A percentile compares a stretch with the other conserved stretches of the same genome.
Conservation (phyloP, 2,329 filamentous ascomycete genomes). For the Sporothrix mexicana region DNA sequence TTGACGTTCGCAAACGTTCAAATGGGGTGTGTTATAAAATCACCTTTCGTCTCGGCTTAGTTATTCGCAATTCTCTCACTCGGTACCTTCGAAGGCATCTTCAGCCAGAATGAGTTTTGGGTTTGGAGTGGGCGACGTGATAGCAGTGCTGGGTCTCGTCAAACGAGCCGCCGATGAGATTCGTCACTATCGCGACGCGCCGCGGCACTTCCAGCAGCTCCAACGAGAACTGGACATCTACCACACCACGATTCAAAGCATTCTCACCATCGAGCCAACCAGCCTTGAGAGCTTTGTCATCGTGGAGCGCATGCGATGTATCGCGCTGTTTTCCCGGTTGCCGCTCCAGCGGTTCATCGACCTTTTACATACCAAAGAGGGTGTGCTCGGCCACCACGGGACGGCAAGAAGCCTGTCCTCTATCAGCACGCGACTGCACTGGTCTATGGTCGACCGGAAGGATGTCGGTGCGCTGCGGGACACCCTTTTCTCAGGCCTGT, state of each 20-base stretch:
- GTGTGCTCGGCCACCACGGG: constrained; percentile 16
- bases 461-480: constrained; percentile 4
- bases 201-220: constrained; percentile 19
- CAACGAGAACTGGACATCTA: background rate
- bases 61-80: background rate
- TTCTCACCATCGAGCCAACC: constrained; percentile 12
- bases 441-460: constrained; percentile 7
- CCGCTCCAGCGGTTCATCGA: constrained; percentile 16
- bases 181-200: constrained; percentile 16
- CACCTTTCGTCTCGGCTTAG: background rate
- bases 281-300: constrained; percentile 5
- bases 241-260: constrained; percentile 5
- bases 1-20: background rate
- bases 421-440: constrained; percentile 13
- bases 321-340: constrained; percentile 3
- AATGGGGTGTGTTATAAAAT: background rate
- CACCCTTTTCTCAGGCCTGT: constrained; percentile 5
- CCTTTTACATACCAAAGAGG: background rate
- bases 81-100: background rate
- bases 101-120: constrained; percentile 16
- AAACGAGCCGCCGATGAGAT: constrained; percentile 15
- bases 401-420: constrained; percentile 12
- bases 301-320: constrained; percentile 9
- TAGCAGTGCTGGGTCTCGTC: constrained; percentile 6
- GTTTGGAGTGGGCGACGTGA: constrained; percentile 1